These are phyloP conservation scores for Candida buenavistaensis DNA, from an alignment of 1,139 yeast species.

Conservation along the genomic window DNA sequence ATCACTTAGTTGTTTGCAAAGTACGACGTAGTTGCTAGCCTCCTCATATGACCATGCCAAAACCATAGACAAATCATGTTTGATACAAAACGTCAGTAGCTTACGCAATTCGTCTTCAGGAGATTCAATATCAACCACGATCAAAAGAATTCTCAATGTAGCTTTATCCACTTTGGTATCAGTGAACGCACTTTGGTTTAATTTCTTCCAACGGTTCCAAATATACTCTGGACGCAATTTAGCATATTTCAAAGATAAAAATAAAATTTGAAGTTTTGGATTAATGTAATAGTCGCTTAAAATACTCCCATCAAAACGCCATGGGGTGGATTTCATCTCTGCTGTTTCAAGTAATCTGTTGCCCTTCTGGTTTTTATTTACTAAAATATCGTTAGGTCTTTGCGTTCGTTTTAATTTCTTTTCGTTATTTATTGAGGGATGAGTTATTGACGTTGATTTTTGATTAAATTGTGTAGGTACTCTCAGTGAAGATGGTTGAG, in stretches of 20 bases:
- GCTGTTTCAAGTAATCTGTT: constrained; percentile 44
- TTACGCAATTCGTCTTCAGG: constrained; percentile 70
- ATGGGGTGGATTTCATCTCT: constrained; percentile 37
- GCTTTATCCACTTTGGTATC: constrained; percentile 48
- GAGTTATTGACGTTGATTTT: constrained; percentile 13
- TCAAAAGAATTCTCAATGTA: constrained; percentile 62
- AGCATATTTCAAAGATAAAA: constrained; percentile 78
- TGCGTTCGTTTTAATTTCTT: constrained; percentile 11
- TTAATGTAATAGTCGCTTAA: constrained; percentile 66
- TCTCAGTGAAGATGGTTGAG: too few relatives aligned
- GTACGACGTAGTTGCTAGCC: constrained; percentile 75
- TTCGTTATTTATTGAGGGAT: constrained; percentile 7
- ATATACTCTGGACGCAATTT: constrained; percentile 87
- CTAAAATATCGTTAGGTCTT: constrained; percentile 27
- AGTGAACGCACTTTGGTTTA: constrained; percentile 30
- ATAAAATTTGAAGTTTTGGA: constrained; percentile 65
- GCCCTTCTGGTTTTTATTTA: constrained; percentile 40
- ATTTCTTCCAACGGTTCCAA: constrained; percentile 62
- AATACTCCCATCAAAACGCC: constrained; percentile 38
- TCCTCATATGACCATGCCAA: constrained; percentile 84
- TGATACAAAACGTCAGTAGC: constrained; percentile 67
- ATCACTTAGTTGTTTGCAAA: constrained; percentile 49
- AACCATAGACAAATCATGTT: constrained; percentile 68
- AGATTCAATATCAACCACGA: constrained; percentile 77
- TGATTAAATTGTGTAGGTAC: too few relatives aligned